phyloP scores from a whole-genome alignment of 768 basidiomycete species.

The Suillus decipiens region DNA sequence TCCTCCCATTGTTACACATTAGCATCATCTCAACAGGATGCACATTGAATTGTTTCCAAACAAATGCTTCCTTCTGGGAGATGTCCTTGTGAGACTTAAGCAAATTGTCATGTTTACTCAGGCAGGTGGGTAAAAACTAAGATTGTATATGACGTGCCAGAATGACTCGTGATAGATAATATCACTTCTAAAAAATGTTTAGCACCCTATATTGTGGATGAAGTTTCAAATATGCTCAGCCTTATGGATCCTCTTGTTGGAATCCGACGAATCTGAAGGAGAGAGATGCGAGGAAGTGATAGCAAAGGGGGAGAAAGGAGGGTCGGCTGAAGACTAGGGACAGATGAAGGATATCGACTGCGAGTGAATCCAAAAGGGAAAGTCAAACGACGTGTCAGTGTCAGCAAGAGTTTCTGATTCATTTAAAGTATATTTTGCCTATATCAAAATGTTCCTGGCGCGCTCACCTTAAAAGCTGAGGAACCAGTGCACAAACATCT shows the following conservation, averaged over 20 bases:
- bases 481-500: too few relatives aligned
- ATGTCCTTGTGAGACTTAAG: slow-evolving; percentile 9
- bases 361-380: too few relatives aligned
- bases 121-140: slow-evolving; percentile 4
- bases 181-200: slow-evolving; percentile 42
- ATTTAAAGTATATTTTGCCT: too few relatives aligned
- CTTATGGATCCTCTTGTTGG: slow-evolving; percentile 27
- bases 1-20: not conserved
- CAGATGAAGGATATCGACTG: too few relatives aligned
- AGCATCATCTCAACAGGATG: not conserved
- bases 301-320: too few relatives aligned
- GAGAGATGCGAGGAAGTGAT: too few relatives aligned
- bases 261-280: too few relatives aligned
- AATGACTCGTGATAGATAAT: slow-evolving; percentile 30
- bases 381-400: too few relatives aligned
- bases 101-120: slow-evolving; percentile 7
- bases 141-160: not conserved
- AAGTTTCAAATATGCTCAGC: slow-evolving; percentile 37
- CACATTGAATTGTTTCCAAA: slow-evolving; percentile 13
- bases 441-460: too few relatives aligned
- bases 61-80: slow-evolving; percentile 22
- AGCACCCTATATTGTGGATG: slow-evolving; percentile 35
- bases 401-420: too few relatives aligned
- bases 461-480: too few relatives aligned
- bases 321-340: too few relatives aligned